These are phyloP conservation scores for Fragaria ananassa DNA, from an alignment of 306 rosid species.

Conservation along the genomic window DNA sequence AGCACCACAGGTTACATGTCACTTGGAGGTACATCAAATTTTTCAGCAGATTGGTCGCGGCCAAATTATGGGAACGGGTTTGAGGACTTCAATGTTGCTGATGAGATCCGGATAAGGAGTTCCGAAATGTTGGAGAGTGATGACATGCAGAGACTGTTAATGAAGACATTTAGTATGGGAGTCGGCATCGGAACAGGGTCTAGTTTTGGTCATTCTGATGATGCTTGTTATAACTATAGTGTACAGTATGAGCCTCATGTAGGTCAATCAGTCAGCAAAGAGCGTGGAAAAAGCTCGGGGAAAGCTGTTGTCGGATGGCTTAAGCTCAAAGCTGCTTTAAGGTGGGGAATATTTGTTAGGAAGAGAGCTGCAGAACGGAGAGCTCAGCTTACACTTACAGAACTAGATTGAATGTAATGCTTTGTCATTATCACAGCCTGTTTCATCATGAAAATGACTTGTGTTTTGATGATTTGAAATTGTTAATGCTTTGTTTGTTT, in stretches of 20 bases:
- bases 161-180: constrained; percentile 49
- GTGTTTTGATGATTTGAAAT: neutral
- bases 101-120: constrained; percentile 74
- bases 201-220: constrained; percentile 45
- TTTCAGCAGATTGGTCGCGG: constrained; percentile 55
- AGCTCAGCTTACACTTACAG: constrained; percentile 79
- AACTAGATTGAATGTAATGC: constrained; percentile 50
- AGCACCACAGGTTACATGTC: constrained; percentile 41
- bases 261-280: constrained; percentile 39
- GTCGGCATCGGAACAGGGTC: constrained; percentile 33
- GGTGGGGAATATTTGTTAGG: constrained; percentile 86
- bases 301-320: constrained; percentile 91
- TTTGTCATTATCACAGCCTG: no score
- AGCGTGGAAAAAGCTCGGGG: constrained; percentile 53
- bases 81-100: constrained; percentile 61
- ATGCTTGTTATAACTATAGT: constrained; percentile 45
- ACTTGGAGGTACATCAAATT: constrained; percentile 40
- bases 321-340: constrained; percentile 83
- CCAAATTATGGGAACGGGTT: constrained; percentile 56
- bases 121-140: constrained; percentile 77
- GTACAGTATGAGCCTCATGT: constrained; percentile 57
- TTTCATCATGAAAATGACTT: neutral
- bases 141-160: constrained; percentile 75
- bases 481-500: neutral
- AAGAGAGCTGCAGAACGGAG: constrained; percentile 76